phyloP scores from a whole-genome alignment of 306 rosid genomes.

The Vicia villosa region DNA sequence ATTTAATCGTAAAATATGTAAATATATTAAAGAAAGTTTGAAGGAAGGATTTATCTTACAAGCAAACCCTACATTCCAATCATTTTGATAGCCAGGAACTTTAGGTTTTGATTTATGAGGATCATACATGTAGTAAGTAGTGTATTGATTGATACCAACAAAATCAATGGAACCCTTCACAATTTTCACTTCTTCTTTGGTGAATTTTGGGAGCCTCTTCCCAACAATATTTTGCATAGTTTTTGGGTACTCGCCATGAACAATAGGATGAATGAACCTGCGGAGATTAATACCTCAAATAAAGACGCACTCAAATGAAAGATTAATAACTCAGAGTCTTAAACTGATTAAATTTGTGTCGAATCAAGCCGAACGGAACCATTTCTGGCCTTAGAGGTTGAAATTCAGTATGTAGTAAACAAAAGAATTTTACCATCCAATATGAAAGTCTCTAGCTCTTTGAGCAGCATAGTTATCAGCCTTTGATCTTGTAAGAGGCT shows the following conservation, averaged over 20 bases:
- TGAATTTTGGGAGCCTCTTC: constrained; percentile 82
- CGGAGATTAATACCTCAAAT: constrained; percentile 11
- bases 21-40: neutral
- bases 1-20: neutral
- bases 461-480: constrained; percentile 92
- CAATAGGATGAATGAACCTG: constrained; percentile 93
- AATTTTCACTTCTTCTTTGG: constrained; percentile 68
- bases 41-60: constrained; percentile 55
- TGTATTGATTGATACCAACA: constrained; percentile 85
- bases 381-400: too few relatives aligned
- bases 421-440: constrained; percentile 75
- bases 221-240: constrained; percentile 79
- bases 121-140: constrained; percentile 68
- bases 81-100: constrained; percentile 70
- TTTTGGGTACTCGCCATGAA: constrained; percentile 89
- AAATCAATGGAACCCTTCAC: constrained; percentile 85
- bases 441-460: constrained; percentile 90
- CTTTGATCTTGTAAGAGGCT: constrained; percentile 83
- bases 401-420: neutral
- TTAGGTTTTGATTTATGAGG: constrained; percentile 58
- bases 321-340: too few relatives aligned
- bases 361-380: too few relatives aligned
- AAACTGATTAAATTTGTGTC: too few relatives aligned
- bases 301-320: neutral
- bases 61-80: constrained; percentile 85